phyloP scores from a whole-genome alignment of 495 filamentous ascomycete genomes.

The Hypomontagnella monticulosa region DNA sequence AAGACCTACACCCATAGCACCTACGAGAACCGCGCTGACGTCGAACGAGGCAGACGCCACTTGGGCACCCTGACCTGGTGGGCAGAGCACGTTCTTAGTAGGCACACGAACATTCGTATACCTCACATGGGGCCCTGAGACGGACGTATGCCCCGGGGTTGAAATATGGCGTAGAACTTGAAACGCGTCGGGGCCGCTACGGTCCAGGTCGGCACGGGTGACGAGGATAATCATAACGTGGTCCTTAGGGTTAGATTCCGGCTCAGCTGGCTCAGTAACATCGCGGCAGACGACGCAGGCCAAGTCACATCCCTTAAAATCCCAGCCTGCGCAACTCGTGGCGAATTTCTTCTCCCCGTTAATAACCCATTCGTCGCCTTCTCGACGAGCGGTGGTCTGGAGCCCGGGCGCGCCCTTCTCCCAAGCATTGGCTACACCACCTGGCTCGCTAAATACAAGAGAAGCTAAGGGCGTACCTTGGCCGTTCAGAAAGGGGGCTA shows the following conservation, averaged over 20 bases:
- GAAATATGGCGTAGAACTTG: conserved; percentile 54
- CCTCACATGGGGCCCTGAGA: conserved; percentile 56
- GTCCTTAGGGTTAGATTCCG: conserved; percentile 46
- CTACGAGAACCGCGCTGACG: conserved; percentile 57
- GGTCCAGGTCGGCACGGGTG: conserved; percentile 55
- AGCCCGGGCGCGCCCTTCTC: conserved; percentile 60
- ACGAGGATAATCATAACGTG: conserved; percentile 60
- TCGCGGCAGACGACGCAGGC: conserved; percentile 63
- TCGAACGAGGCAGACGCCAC: conserved; percentile 55
- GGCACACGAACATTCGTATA: conserved; percentile 62
- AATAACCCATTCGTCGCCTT: conserved; percentile 63
- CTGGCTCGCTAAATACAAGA: conserved; percentile 62
- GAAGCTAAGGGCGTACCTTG: conserved; percentile 60
- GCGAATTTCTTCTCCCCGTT: conserved; percentile 69
- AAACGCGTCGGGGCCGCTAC: conserved; percentile 52
- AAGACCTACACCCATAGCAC: conserved; percentile 63
- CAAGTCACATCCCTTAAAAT: conserved; percentile 61
- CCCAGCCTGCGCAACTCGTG: conserved; percentile 65
- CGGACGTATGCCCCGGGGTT: conserved; percentile 57
- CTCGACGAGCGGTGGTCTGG: conserved; percentile 57
- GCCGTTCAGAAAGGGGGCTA: conserved; percentile 59
- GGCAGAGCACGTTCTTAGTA: conserved; percentile 54
- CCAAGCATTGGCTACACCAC: conserved; percentile 61
- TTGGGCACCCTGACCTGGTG: conserved; percentile 52
- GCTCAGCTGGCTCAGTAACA: conserved; percentile 39